These are phyloP conservation scores for Podospora anserina DNA, from an alignment of 495 filamentous ascomycete species.

Conservation along the genomic window DNA sequence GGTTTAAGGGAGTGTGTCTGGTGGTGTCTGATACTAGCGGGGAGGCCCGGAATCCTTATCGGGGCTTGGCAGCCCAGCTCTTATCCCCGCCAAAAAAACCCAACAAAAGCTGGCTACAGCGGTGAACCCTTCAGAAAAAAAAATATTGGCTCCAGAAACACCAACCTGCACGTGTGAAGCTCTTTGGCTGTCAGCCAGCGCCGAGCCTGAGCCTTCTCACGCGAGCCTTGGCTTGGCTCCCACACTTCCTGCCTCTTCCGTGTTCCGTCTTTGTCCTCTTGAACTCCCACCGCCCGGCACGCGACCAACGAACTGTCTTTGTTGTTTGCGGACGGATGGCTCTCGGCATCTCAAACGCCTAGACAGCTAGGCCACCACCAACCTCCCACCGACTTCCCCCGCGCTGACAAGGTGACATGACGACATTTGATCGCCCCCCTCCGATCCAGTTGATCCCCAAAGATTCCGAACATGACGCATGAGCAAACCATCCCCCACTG, in stretches of 20 bases:
- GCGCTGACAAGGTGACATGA: neutral
- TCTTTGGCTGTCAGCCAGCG: neutral
- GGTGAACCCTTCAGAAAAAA: neutral
- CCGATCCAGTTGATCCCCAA: too few relatives aligned
- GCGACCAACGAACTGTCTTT: neutral
- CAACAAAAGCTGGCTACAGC: neutral
- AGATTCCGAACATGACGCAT: too few relatives aligned
- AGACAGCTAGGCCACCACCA: neutral
- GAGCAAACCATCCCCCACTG: too few relatives aligned
- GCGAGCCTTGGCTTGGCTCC: too few relatives aligned
- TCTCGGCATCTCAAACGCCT: neutral
- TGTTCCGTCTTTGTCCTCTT: neutral
- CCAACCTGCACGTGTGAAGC: neutral
- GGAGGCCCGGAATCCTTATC: neutral
- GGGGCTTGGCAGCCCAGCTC: neutral
- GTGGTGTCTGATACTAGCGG: neutral
- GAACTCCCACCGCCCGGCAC: neutral
- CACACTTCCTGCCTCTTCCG: too few relatives aligned
- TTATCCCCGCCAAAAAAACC: neutral
- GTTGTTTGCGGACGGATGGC: neutral
- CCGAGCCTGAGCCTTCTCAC: neutral
- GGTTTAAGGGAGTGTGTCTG: neutral
- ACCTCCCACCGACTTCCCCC: neutral
- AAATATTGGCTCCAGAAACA: too few relatives aligned
- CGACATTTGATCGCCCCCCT: neutral